Evolutionary conservation across 73 alveolate species (phyloP).

Genomic region (Tetrahymena borealis): DNA sequence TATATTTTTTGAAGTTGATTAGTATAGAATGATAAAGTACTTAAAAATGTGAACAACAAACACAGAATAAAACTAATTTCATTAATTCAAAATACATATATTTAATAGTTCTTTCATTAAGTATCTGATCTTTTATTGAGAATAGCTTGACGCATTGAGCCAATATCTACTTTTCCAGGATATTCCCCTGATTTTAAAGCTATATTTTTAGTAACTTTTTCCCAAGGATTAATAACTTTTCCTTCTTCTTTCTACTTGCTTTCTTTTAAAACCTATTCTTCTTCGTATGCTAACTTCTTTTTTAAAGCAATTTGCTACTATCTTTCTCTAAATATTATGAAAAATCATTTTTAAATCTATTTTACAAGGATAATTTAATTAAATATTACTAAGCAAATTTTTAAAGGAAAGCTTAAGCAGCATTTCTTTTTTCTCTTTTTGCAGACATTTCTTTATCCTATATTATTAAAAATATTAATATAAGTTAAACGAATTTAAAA

Average conservation of each 20-base stretch:
- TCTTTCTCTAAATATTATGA: neutral
- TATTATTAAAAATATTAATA: neutral
- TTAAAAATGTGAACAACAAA: too few species aligned
- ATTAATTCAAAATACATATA: too few species aligned
- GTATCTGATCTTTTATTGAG: conserved; percentile 25
- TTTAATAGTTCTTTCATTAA: too few species aligned
- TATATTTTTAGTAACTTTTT: conserved; percentile 12
- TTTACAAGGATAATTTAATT: neutral
- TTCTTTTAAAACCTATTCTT: neutral
- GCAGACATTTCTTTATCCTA: neutral
- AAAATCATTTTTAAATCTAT: neutral
- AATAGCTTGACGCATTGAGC: conserved; percentile 34
- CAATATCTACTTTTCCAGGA: conserved; percentile 33
- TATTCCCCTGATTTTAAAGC: conserved; percentile 37
- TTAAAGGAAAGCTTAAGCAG: neutral
- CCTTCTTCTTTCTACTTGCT: neutral
- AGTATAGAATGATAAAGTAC: too few species aligned
- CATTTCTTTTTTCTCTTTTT: neutral
- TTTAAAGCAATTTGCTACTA: neutral
- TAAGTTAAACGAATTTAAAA: too few species aligned
- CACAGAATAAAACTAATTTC: too few species aligned
- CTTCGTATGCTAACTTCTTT: neutral
- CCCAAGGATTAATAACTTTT: conserved; percentile 23
- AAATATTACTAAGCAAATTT: neutral
- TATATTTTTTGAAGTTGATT: too few species aligned